Base-by-base conservation (phyloP, 139 green algal genomes). In the Chlorella vulgaris region DNA sequence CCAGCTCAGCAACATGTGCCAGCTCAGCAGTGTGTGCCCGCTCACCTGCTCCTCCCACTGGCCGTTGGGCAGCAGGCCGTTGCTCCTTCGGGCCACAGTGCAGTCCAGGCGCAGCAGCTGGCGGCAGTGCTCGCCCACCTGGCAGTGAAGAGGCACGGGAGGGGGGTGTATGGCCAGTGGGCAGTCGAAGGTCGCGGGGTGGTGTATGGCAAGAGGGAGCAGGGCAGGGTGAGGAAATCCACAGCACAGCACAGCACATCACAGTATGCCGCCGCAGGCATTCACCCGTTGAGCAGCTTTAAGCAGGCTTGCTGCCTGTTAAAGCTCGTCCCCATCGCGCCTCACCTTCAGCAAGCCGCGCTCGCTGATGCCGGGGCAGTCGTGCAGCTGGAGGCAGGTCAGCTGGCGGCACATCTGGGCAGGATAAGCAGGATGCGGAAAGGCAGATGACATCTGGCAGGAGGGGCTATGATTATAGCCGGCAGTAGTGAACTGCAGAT, bases 91-190 rank as follows among this genome's bases (percentile, higher is more conserved):
- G 8, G 82, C 75, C 38, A 82, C 63, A 0, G 73, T 70, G 55
- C 74, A 66, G 33, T 86, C 76, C 55, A 86, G 55, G 0, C 33
- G 22, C 10, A 58, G 76, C 55, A 86, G 82, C 55, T 76, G 42
- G 33, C 50, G 10, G 39, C 82, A 86, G 40, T 62, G 38, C 69
- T 86, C 76, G 38, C 55, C 80, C 15, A 86, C 67, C 70, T 85
- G 82, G 15, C 5, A 28, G 28, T 39, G 15, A 60, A 36, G 24
- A 69, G 22, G 24, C 7, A 3, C 2, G 70, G n/a, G 7, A 22
- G 28, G 2, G 63, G 31, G n/a, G 31, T n/a, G n/a, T n/a, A n/a
- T n/a, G n/a, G n/a, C n/a, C n/a, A n/a, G n/a, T n/a, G n/a, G n/a
- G n/a, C n/a, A n/a, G n/a, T n/a, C n/a, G n/a, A n/a, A n/a, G n/a